Base-by-base conservation (phyloP, 2,329 filamentous ascomycete genomes). In the Apiospora saccharicola region DNA sequence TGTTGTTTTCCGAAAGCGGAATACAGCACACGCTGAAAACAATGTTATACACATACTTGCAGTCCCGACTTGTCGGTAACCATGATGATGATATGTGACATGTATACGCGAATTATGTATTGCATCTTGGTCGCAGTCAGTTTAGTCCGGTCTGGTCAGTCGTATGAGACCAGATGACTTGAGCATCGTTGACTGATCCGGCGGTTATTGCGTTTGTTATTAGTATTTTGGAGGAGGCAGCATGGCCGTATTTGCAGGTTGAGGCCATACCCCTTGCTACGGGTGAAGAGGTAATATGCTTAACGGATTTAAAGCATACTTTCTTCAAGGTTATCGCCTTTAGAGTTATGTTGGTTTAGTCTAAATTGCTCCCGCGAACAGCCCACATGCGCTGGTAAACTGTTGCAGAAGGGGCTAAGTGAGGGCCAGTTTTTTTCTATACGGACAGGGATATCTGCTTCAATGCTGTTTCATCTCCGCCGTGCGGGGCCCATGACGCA, bases 401-500 rank as follows among this genome's bases (percentile, higher is more conserved):
- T 64, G 57, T 64, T 64, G 34, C 57, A 64, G 57, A 64, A 64
- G 34, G 8, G 10, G n/a, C n/a, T n/a, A n/a, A n/a, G 30, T 12
- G 53, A 37, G 16, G 14, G 53, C 53, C 30, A 37, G 3, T 37
- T 10, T 7, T 13, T 10, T 64, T 64, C 57, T 41, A 64, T 64
- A 34, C 57, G 12, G 34, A n/a, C 57, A 64, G 57, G 57, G 57
- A 22, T 64, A 8, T 19, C 8, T 64, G 57, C 57, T 64, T 64
- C 57, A 64, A 64, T 41, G 13, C 34, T 41, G 57, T 64, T 64
- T 64, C 57, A 64, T 13, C 19, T 64, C 30, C 16, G 14, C 26
- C 34, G 53, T 57, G 57, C 57, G 57, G 57, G 57, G 57, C 34
- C 34, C 34, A 41, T 64, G 57, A 64, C 57, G 57, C 57, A 61